A percentile compares a stretch with the other conserved stretches of the same genome.
These are phyloP conservation scores for Aotearoamyces nothofagi DNA, from an alignment of 2,329 filamentous ascomycete genomes.

Conservation along the genomic window DNA sequence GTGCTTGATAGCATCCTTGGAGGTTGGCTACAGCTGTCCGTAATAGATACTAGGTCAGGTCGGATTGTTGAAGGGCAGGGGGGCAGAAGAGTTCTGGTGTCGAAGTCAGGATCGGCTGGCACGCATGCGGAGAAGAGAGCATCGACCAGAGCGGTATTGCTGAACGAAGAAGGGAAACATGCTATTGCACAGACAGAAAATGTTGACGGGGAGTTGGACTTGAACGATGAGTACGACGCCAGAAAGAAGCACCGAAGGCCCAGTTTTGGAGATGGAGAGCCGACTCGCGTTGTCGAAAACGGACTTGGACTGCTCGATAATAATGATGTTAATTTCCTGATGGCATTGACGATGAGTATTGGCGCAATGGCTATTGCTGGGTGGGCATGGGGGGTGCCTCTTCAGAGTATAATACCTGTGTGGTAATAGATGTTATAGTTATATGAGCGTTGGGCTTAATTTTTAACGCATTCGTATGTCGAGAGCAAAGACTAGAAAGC, in stretches of 20 bases:
- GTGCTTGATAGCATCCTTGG: conserved; percentile 80
- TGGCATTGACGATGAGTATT: conserved; percentile 72
- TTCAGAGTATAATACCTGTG: conserved; percentile 24
- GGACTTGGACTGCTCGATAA: conserved; percentile 75
- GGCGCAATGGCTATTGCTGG: conserved; percentile 54
- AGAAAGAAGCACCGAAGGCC: conserved; percentile 32
- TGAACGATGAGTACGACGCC: conserved; percentile 32
- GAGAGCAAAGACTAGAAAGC: too few species aligned
- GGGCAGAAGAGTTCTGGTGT: conserved; percentile 42
- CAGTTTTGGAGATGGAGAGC: conserved; percentile 38
- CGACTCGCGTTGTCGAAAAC: conserved; percentile 37
- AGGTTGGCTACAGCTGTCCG: conserved; percentile 70
- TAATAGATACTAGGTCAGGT: conserved; percentile 68
- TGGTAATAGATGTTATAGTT: too few species aligned
- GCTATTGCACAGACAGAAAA: conserved; percentile 24
- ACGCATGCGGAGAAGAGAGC: conserved; percentile 20
- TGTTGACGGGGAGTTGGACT: conserved; percentile 22
- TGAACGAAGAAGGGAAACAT: conserved; percentile 28
- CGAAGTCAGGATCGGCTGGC: conserved; percentile 13
- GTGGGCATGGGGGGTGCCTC: conserved; percentile 43
- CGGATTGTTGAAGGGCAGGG: conserved; percentile 83
- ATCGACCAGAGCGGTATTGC: conserved; percentile 25
- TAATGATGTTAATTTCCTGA: conserved; percentile 87
- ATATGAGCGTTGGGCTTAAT: too few species aligned
- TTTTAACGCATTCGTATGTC: too few species aligned